Evolutionary conservation across 1,284 basidiomycete species (phyloP).

Genomic region (Malassezia sp.): DNA sequence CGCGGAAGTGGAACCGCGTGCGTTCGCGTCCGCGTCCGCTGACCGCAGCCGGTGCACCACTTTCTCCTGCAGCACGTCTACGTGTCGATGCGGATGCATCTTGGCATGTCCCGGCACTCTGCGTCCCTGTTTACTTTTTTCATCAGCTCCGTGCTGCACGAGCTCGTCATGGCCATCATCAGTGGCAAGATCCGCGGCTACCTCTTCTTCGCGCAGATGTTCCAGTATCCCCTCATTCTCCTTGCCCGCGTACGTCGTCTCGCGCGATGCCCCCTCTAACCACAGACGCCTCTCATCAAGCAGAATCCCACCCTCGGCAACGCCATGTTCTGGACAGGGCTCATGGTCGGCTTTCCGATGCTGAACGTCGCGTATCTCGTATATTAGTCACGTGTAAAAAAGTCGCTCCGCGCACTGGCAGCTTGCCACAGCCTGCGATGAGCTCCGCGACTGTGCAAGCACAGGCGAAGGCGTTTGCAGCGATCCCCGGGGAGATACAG

Average conservation of each 20-base stretch:
- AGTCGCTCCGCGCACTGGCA: background rate
- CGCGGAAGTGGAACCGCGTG: constrained; percentile 38
- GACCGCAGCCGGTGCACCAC: constrained; percentile 56
- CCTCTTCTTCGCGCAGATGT: constrained; percentile 55
- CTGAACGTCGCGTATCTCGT: constrained; percentile 65
- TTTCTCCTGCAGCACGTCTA: constrained; percentile 89
- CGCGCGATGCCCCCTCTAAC: background rate
- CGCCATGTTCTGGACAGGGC: constrained; percentile 81
- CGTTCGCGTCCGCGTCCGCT: constrained; percentile 8
- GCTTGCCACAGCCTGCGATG: background rate
- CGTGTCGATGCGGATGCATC: constrained; percentile 67
- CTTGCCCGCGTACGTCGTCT: constrained; percentile 56
- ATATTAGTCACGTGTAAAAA: constrained; percentile 19
- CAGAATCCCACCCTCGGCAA: constrained; percentile 37
- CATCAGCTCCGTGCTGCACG: constrained; percentile 56
- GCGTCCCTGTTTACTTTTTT: constrained; percentile 89
- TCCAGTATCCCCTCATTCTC: constrained; percentile 81
- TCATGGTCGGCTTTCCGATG: constrained; percentile 72
- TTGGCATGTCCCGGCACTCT: constrained; percentile 60
- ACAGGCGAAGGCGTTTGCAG: constrained; percentile 1
- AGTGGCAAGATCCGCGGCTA: constrained; percentile 45
- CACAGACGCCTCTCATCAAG: constrained; percentile 19
- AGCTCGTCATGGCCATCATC: constrained; percentile 76
- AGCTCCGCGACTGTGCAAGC: no score
- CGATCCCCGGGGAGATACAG: background rate